phyloP scores from a whole-genome alignment of 1,139 yeast genomes.

The Geotrichum candidum region DNA sequence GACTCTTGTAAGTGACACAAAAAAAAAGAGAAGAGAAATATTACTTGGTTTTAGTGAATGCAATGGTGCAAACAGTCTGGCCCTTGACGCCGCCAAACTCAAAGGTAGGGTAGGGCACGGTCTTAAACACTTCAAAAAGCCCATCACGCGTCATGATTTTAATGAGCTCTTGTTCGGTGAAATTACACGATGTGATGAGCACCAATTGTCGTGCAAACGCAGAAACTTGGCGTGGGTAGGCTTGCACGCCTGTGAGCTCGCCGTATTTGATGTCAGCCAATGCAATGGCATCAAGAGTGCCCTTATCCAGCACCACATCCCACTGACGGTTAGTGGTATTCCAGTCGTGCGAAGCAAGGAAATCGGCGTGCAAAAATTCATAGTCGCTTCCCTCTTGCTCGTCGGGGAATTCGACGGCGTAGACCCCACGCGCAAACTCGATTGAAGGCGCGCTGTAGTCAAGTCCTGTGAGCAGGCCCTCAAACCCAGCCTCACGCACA shows the following conservation, averaged over 20 bases:
- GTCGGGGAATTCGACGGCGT: slow-evolving; percentile 36
- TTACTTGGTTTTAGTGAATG: slow-evolving; percentile 40
- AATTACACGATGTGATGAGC: slow-evolving; percentile 90
- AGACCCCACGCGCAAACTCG: slow-evolving; percentile 59
- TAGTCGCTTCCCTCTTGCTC: slow-evolving; percentile 41
- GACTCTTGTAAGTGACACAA: no score
- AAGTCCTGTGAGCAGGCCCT: slow-evolving; percentile 56
- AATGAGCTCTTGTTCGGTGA: slow-evolving; percentile 70
- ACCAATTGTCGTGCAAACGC: slow-evolving; percentile 49
- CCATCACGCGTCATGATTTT: slow-evolving; percentile 44
- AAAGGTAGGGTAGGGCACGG: slow-evolving; percentile 69
- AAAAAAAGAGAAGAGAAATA: not conserved
- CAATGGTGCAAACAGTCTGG: slow-evolving; percentile 79
- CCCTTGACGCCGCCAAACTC: slow-evolving; percentile 88
- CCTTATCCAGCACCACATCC: slow-evolving; percentile 83
- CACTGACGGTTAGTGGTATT: slow-evolving; percentile 42
- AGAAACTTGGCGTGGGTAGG: slow-evolving; percentile 38
- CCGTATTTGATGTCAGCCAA: slow-evolving; percentile 55
- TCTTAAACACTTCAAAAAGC: slow-evolving; percentile 52
- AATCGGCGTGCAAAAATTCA: slow-evolving; percentile 45
- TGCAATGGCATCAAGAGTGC: slow-evolving; percentile 95
- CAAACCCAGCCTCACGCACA: slow-evolving; percentile 54
- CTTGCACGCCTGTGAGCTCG: slow-evolving; percentile 47
- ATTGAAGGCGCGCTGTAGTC: slow-evolving; percentile 83
- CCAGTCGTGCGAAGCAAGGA: slow-evolving; percentile 31